Evolutionary conservation across 805 yeast genomes (phyloP), one percentile per base, ranked within the genome.

Genomic region (Sugiyamaella lignohabitans): DNA sequence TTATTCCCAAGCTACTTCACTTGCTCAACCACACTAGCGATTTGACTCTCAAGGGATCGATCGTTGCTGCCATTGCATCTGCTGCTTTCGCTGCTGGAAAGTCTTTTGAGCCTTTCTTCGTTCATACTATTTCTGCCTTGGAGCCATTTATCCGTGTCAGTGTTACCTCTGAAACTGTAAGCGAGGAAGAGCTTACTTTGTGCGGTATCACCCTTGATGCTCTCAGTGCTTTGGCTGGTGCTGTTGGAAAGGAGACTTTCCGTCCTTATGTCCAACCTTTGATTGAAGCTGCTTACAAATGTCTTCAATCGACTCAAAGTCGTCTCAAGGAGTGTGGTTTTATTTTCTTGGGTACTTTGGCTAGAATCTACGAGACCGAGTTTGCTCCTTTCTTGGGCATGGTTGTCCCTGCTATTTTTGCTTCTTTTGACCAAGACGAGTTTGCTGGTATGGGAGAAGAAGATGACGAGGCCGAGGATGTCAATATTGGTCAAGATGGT

Each of bases 1-100:
- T 93, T 65, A 88, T 89, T 85, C 84, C 85, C 68, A 85, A 89
- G 61, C 75, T 93, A 56, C 80, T 89, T 72, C 79, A 76, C 49
- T 84, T 93, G 85, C 76, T 91, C 59, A 82, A 79, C 58, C 73
- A 76, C 53, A 86, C 94, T 42, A 75, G 80, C 56, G 75, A 83
- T 32, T 51, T 61, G 34, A 53, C 59, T 19, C 60, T 70, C 46
- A 67, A 67, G 61, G 83, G 89, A 19, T 78, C 94, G 14, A 64
- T 70, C 16, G 96, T 93, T 50, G 85, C 95, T 45, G 96, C 97
- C 35, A 86, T 93, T 64, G 98, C 98, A 47, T 89, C 98, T 35
- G 87, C 96, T 50, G 98, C 98, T 23, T 88, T 83, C 62, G 95
- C 98, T 48, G 80, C 96, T 38, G 96, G 97, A 67, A 81, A 82